phyloP scores from a whole-genome alignment of 768 basidiomycete species.

The Boletellus sp. region DNA sequence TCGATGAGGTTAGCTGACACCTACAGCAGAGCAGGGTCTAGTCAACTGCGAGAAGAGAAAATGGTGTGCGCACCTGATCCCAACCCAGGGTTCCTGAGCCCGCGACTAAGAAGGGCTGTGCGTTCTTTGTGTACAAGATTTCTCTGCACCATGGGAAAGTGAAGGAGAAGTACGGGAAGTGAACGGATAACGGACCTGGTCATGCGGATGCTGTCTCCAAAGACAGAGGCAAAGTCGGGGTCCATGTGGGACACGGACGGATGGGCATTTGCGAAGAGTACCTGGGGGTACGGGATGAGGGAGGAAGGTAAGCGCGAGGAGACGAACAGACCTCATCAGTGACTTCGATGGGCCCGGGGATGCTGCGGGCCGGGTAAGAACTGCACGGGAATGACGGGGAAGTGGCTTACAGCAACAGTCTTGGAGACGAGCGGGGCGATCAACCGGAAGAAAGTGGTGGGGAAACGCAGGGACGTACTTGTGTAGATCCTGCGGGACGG shows the following conservation, averaged over 20 bases:
- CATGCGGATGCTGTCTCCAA: conserved; percentile 87
- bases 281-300: conserved; percentile 36
- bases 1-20: conserved; percentile 91
- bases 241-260: conserved; percentile 88
- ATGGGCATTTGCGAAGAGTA: conserved; percentile 91
- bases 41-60: neutral
- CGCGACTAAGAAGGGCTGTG: conserved; percentile 90
- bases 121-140: conserved; percentile 72
- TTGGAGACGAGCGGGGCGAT: conserved; percentile 26
- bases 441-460: conserved; percentile 12
- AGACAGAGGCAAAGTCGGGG: conserved; percentile 81
- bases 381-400: neutral
- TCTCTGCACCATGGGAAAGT: conserved; percentile 39
- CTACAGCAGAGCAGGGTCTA: conserved; percentile 40
- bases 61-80: conserved; percentile 65
- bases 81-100: conserved; percentile 96
- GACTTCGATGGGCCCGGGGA: conserved; percentile 64
- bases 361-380: conserved; percentile 33
- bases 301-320: neutral
- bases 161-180: neutral
- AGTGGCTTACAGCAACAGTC: conserved; percentile 45
- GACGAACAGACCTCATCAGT: conserved; percentile 48
- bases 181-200: conserved; percentile 45
- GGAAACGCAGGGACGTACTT: conserved; percentile 36
- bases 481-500: conserved; percentile 35